These are phyloP conservation scores for Boletus rubescentipes DNA, from an alignment of 768 basidiomycete genomes.

Conservation along the genomic window DNA sequence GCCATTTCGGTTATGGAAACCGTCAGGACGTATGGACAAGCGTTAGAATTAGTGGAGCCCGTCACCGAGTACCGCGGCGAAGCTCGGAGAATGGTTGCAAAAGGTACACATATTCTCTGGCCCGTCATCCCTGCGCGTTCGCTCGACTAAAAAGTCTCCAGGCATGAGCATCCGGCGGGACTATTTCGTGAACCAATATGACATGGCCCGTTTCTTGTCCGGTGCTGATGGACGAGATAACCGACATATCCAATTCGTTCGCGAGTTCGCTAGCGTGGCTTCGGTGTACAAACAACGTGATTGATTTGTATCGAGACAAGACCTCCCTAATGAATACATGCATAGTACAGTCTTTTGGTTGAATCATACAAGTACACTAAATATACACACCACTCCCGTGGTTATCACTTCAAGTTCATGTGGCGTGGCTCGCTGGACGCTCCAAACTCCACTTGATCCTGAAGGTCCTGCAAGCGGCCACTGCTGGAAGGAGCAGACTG, in stretches of 20 bases:
- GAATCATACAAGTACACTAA: no score
- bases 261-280: constrained; percentile 92
- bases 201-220: constrained; percentile 72
- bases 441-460: background rate
- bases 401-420: background rate
- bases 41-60: constrained; percentile 87
- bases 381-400: no score
- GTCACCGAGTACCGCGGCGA: constrained; percentile 94
- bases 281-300: constrained; percentile 88
- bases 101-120: constrained; percentile 57
- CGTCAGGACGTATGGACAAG: constrained; percentile 96
- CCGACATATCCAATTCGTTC: constrained; percentile 89
- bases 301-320: constrained; percentile 90
- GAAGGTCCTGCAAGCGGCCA: accelerated
- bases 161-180: constrained; percentile 99
- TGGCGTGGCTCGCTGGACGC: background rate
- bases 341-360: background rate
- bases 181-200: constrained; percentile 93
- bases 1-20: constrained; percentile 99
- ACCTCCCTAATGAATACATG: no score
- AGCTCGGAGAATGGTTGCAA: constrained; percentile 87
- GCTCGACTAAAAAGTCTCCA: constrained; percentile 29
- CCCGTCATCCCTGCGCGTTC: background rate
- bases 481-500: background rate
- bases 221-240: constrained; percentile 78